Evolutionary conservation across 2,329 filamentous ascomycete genomes (phyloP).

Genomic region (Phialophora tarda): DNA sequence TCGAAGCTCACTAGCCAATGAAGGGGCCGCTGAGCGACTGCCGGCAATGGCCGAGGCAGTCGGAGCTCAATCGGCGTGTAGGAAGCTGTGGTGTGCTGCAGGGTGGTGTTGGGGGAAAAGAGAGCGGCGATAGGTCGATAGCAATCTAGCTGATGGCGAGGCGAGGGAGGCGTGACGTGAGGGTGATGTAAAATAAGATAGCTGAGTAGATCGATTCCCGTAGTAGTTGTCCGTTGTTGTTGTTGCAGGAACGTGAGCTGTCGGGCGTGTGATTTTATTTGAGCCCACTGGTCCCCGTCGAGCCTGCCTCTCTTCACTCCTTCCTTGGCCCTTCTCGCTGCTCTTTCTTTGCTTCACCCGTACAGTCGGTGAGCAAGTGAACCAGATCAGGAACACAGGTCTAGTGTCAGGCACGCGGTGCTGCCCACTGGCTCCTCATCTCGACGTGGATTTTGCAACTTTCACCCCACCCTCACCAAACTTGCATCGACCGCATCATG

Average conservation of each 20-base stretch:
- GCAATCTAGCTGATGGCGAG: conserved; percentile 9
- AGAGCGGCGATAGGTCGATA: conserved; percentile 12
- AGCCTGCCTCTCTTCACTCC: conserved; percentile 10
- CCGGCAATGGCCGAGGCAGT: conserved; percentile 29
- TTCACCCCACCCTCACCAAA: conserved; percentile 3
- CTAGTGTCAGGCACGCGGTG: not conserved
- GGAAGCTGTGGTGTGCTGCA: not conserved
- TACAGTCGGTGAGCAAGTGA: conserved; percentile 5
- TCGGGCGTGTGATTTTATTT: conserved; percentile 9
- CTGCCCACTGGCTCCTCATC: not conserved
- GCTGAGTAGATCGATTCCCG: conserved; percentile 13
- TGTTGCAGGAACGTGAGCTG: not conserved
- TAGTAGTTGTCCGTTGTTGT: conserved; percentile 7
- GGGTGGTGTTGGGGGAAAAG: conserved; percentile 11
- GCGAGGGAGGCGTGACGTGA: conserved; percentile 2
- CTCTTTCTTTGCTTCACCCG: not conserved
- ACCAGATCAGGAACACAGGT: not conserved
- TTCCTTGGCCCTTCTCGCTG: not conserved
- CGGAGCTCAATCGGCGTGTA: conserved; percentile 27
- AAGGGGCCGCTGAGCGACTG: conserved; percentile 5
- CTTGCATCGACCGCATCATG: conserved; percentile 28
- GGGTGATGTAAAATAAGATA: conserved; percentile 17
- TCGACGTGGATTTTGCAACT: not conserved
- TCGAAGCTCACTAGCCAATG: conserved; percentile 1
- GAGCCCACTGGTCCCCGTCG: conserved; percentile 11